Evolutionary conservation across 108 stramenopile genomes (phyloP).

Genomic region (Epithemia pelagica): DNA sequence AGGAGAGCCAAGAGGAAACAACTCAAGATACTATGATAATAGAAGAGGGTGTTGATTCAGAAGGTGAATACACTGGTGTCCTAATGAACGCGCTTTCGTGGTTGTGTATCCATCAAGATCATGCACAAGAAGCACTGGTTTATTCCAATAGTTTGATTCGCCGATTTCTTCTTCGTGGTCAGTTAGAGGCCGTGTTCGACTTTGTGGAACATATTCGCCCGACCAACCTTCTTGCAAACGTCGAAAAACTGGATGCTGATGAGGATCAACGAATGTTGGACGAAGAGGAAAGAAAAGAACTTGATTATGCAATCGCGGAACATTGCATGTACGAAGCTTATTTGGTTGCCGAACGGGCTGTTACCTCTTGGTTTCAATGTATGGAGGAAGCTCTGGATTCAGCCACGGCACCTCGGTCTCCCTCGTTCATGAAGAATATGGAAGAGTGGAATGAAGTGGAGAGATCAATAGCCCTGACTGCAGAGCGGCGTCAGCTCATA

Average conservation of each 20-base stretch:
- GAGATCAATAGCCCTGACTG: constrained; percentile 34
- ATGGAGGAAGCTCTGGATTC: background rate
- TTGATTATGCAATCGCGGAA: constrained; percentile 24
- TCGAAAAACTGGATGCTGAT: constrained; percentile 2
- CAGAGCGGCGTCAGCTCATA: constrained; percentile 36
- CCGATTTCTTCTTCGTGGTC: constrained; percentile 45
- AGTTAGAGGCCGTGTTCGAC: constrained; percentile 20
- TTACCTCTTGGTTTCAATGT: constrained; percentile 29
- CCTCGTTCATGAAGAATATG: constrained; percentile 9
- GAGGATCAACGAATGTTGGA: background rate
- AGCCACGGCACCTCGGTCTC: constrained; percentile 6
- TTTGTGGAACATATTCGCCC: constrained; percentile 32
- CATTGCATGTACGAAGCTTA: constrained; percentile 28
- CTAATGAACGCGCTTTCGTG: constrained; percentile 56
- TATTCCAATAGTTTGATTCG: constrained; percentile 63
- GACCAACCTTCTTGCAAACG: constrained; percentile 15
- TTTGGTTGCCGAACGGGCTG: constrained; percentile 29
- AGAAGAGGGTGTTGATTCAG: background rate
- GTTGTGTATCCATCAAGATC: constrained; percentile 50
- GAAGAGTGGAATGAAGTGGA: constrained; percentile 26
- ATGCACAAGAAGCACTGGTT: constrained; percentile 57
- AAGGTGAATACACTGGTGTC: constrained; percentile 14
- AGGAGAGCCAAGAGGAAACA: background rate
- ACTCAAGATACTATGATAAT: background rate
- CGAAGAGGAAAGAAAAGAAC: background rate